Percentiles rank a stretch among this genome's conserved stretches.
Conservation (phyloP, 2,329 filamentous ascomycete genomes). For the Byssothecium circinans region DNA sequence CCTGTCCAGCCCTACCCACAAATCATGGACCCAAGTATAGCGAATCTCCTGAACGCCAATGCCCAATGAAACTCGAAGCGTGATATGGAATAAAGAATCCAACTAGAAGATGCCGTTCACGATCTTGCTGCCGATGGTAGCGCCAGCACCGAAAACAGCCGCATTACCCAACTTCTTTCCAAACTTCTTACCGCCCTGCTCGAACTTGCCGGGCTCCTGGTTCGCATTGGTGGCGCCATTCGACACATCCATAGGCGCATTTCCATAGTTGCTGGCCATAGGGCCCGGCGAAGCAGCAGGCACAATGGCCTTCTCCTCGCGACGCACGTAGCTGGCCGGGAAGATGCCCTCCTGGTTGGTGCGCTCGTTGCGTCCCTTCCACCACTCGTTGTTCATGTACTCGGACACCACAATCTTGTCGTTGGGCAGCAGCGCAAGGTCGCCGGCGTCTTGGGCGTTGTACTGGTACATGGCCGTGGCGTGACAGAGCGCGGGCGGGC, state of each 20-base stretch:
- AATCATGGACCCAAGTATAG: neutral
- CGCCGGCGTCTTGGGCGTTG: conserved; percentile 75
- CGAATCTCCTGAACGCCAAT: neutral
- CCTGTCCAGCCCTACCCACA: neutral
- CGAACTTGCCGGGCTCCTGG: conserved; percentile 63
- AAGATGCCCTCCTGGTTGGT: conserved; percentile 90
- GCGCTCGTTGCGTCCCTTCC: conserved; percentile 83
- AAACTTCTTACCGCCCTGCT: conserved; percentile 86
- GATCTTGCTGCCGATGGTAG: conserved; percentile 85
- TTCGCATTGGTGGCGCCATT: conserved; percentile 52
- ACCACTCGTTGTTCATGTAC: conserved; percentile 98
- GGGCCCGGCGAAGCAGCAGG: conserved; percentile 42
- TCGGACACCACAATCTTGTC: conserved; percentile 80
- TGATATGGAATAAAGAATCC: neutral
- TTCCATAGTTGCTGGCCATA: conserved; percentile 63
- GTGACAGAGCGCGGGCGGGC: conserved; percentile 63
- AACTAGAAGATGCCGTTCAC: conserved; percentile 85
- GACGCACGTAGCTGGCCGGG: conserved; percentile 81
- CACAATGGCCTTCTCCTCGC: conserved; percentile 63
- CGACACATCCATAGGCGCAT: conserved; percentile 76
- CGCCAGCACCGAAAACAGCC: conserved; percentile 90
- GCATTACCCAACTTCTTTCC: conserved; percentile 89
- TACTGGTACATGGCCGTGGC: conserved; percentile 86
- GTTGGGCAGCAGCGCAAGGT: conserved; percentile 77
- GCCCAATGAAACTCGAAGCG: neutral